These are phyloP conservation scores for Allomyces macrogynus DNA, from an alignment of 192 early-diverging fungal genomes.

Conservation along the genomic window DNA sequence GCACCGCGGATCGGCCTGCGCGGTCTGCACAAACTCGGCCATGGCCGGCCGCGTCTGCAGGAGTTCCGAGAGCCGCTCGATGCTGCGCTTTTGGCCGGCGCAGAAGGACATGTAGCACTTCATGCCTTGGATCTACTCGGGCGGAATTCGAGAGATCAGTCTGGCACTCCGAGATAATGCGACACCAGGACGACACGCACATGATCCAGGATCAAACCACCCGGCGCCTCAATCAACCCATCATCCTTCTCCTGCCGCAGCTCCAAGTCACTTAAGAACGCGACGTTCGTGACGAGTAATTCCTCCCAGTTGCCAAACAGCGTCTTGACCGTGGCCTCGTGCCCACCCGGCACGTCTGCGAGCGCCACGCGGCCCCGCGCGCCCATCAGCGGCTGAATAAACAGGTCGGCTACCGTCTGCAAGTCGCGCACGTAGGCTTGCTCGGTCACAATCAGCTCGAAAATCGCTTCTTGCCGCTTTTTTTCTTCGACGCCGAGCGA, in stretches of 20 bases:
- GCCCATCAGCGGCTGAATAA: conserved; percentile 2
- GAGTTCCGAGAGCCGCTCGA: neutral
- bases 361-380: neutral
- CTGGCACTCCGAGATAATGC: too few species aligned
- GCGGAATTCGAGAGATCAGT: neutral
- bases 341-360: neutral
- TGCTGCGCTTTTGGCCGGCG: neutral
- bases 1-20: conserved; percentile 1
- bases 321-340: neutral
- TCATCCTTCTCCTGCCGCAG: conserved; percentile 30
- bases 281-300: neutral
- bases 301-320: neutral
- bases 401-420: conserved; percentile 49
- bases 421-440: conserved; percentile 80
- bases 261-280: conserved; percentile 29
- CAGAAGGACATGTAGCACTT: neutral
- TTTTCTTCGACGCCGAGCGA: conserved; percentile 51
- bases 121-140: neutral
- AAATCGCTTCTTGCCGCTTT: conserved; percentile 83
- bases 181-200: neutral
- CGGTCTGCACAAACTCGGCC: conserved; percentile 43
- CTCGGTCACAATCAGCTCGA: conserved; percentile 78
- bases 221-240: conserved; percentile 37
- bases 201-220: neutral
- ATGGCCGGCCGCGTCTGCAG: conserved; percentile 26